Conservation (phyloP, 768 basidiomycete genomes). For the Leccinum pellstonianum region DNA sequence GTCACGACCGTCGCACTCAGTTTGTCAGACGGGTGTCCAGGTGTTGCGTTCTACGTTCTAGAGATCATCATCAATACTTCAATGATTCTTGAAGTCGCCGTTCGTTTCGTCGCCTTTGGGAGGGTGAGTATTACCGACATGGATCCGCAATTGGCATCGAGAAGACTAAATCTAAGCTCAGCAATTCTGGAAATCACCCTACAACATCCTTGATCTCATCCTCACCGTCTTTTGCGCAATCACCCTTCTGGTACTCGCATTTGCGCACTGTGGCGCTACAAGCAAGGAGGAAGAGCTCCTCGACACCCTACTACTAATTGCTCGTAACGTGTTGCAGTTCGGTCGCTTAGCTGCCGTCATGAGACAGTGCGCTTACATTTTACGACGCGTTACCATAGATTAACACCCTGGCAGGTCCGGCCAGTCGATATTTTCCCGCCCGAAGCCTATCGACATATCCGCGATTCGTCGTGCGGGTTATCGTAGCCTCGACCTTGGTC, state of each 20-base stretch:
- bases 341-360: conserved; percentile 70
- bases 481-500: conserved; percentile 63
- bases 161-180: conserved; percentile 31
- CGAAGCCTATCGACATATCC: conserved; percentile 83
- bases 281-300: conserved; percentile 94
- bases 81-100: conserved; percentile 93
- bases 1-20: conserved; percentile 84
- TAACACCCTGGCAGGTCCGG: conserved; percentile 57
- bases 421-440: conserved; percentile 83
- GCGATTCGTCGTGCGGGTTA: conserved; percentile 65
- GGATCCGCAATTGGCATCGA: not conserved
- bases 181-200: conserved; percentile 84
- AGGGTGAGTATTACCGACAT: conserved; percentile 52
- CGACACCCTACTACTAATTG: conserved; percentile 89
- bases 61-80: conserved; percentile 86
- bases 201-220: conserved; percentile 86
- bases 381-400: not conserved
- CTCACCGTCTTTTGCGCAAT: conserved; percentile 87
- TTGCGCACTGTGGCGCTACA: conserved; percentile 77
- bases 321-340: conserved; percentile 91
- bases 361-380: conserved; percentile 40
- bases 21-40: conserved; percentile 81
- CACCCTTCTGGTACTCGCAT: conserved; percentile 84
- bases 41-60: conserved; percentile 82
- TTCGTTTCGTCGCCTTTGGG: conserved; percentile 91